phyloP scores from a whole-genome alignment of 2,329 filamentous ascomycete species.

The Cladosporium sp. region DNA sequence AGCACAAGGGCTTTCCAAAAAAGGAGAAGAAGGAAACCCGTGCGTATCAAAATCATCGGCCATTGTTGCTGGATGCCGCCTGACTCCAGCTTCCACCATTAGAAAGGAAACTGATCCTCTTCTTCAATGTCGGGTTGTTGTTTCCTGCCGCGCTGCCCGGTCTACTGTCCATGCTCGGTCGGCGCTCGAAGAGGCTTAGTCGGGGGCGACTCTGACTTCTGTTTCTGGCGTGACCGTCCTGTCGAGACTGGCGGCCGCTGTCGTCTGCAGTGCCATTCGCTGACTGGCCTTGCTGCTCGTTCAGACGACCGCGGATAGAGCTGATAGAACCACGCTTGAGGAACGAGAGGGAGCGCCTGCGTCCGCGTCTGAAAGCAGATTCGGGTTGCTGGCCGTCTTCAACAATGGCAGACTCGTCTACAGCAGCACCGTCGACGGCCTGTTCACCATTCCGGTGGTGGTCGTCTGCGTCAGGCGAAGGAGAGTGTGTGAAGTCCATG shows the following conservation, averaged over 20 bases:
- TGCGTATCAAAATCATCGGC: not conserved
- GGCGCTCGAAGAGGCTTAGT: constrained; percentile 17
- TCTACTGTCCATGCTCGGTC: constrained; percentile 13
- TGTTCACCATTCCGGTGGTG: constrained; percentile 1
- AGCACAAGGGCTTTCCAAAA: not conserved
- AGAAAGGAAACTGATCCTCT: constrained; percentile 76
- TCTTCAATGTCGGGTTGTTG: constrained; percentile 61
- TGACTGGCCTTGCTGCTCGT: constrained; percentile 16
- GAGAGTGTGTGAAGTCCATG: constrained; percentile 23
- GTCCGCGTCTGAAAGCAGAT: constrained; percentile 19
- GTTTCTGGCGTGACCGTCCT: constrained; percentile 1
- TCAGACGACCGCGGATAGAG: constrained; percentile 26
- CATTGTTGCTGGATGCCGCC: not conserved
- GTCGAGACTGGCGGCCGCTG: constrained; percentile 1
- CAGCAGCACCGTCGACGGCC: constrained; percentile 24
- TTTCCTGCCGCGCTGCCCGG: constrained; percentile 24
- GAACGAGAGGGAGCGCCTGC: constrained; percentile 31
- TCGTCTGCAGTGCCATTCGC: constrained; percentile 25
- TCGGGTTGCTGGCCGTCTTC: constrained; percentile 20
- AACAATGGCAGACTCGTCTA: constrained; percentile 15
- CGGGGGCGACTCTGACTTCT: constrained; percentile 16
- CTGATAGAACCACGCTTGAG: constrained; percentile 37
- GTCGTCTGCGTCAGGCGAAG: constrained; percentile 7
- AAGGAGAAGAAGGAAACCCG: not conserved
- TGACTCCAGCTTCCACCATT: constrained; percentile 67